phyloP scores from a whole-genome alignment of 202 grass and related monocot species.

The Zoysia matrella region DNA sequence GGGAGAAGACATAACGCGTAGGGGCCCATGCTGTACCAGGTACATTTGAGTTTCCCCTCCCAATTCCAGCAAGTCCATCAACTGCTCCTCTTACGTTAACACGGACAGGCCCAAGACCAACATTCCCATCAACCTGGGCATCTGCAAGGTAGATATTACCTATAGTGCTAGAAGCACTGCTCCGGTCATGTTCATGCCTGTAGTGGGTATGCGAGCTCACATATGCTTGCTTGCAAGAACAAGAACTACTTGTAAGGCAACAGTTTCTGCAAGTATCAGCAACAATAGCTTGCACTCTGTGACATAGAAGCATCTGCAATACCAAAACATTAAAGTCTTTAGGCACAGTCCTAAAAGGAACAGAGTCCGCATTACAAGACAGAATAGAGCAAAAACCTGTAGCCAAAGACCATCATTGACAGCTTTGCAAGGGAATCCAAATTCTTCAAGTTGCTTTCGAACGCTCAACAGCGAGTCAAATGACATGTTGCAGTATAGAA shows the following conservation, averaged over 20 bases:
- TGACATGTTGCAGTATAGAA: constrained; percentile 98
- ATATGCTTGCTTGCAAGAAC: constrained; percentile 94
- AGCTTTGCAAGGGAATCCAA: constrained; percentile 98
- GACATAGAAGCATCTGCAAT: constrained; percentile 91
- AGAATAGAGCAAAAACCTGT: constrained; percentile 63
- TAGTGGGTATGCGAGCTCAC: constrained; percentile 74
- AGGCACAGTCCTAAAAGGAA: constrained; percentile 19
- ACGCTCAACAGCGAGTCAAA: constrained; percentile 92
- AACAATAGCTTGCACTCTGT: constrained; percentile 84
- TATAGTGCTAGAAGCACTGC: constrained; percentile 62
- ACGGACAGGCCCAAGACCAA: constrained; percentile 70
- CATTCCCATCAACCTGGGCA: constrained; percentile 77
- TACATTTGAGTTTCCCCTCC: constrained; percentile 80
- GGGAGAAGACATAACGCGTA: constrained; percentile 92
- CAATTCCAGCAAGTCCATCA: constrained; percentile 94
- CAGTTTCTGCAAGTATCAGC: constrained; percentile 95
- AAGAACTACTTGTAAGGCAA: constrained; percentile 85
- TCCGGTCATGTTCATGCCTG: constrained; percentile 86
- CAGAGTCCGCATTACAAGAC: background rate
- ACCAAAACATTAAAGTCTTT: constrained; percentile 40
- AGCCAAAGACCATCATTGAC: constrained; percentile 97
- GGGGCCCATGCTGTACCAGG: constrained; percentile 83
- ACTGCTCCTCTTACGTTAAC: constrained; percentile 89
- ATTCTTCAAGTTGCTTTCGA: constrained; percentile 96
- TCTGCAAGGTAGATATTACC: constrained; percentile 79